phyloP scores from a whole-genome alignment of 148 eudicot genomes.

The Camellia granthamiana region DNA sequence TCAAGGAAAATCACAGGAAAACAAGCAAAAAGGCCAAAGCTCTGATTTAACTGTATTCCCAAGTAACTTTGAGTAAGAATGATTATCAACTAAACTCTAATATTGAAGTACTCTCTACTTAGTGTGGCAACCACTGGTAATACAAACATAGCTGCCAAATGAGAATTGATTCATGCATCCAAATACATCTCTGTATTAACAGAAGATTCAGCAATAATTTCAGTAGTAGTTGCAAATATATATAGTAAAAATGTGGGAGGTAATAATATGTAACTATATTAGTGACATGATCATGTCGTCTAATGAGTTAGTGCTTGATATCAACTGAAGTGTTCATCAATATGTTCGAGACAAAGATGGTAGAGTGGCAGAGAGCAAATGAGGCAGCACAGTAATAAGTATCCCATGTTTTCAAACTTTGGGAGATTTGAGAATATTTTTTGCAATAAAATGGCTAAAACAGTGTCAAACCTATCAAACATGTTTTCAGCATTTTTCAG shows the following conservation, averaged over 20 bases:
- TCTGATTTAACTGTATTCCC: neutral
- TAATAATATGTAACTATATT: neutral
- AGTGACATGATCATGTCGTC: neutral
- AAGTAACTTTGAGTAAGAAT: too few species aligned
- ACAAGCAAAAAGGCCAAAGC: neutral
- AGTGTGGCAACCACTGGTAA: neutral
- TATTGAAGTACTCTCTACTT: neutral
- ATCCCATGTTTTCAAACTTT: too few species aligned
- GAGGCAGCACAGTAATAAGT: too few species aligned
- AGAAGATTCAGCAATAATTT: neutral
- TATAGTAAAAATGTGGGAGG: neutral
- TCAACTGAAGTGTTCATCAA: too few species aligned
- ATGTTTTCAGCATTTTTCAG: too few species aligned
- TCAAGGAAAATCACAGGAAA: neutral
- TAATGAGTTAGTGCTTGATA: neutral
- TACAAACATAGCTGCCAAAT: neutral
- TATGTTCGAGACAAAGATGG: too few species aligned
- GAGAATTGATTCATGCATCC: neutral
- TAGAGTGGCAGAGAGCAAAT: too few species aligned
- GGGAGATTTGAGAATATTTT: too few species aligned
- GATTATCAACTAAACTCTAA: neutral
- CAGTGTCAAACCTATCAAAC: too few species aligned
- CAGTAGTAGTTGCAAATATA: neutral
- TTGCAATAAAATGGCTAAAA: too few species aligned
- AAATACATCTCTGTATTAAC: neutral